Conservation (phyloP, 1,284 basidiomycete species). For the Hemileia vastatrix region DNA sequence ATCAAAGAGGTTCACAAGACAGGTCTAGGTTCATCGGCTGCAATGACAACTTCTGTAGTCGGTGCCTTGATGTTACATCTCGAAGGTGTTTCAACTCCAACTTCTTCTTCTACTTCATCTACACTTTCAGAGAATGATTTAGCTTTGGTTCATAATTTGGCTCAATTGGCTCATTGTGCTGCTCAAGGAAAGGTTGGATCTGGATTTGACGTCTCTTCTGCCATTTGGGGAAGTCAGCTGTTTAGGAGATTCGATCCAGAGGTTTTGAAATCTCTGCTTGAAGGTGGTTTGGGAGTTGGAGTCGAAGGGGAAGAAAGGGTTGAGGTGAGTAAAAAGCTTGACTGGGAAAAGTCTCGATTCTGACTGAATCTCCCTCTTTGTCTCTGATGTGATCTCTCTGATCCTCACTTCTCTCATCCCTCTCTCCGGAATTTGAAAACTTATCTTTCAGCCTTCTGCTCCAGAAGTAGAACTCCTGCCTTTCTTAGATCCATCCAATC, state of each 20-base stretch:
- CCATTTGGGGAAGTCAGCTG: constrained; percentile 85
- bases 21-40: constrained; percentile 88
- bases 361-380: constrained; percentile 2
- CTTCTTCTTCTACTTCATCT: constrained; percentile 48
- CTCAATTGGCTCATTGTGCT: constrained; percentile 87
- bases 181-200: constrained; percentile 96
- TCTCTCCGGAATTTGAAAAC: background rate
- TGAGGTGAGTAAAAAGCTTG: constrained; percentile 9
- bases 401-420: background rate
- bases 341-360: constrained; percentile 9
- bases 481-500: constrained; percentile 32
- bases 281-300: too few relatives aligned
- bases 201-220: constrained; percentile 89
- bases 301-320: constrained; percentile 27
- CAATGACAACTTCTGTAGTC: constrained; percentile 88
- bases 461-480: background rate
- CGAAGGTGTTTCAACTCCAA: constrained; percentile 50
- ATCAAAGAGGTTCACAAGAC: constrained; percentile 88
- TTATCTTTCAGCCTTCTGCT: background rate
- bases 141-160: constrained; percentile 73
- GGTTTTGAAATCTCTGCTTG: constrained; percentile 28
- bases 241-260: constrained; percentile 77
- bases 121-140: constrained; percentile 48
- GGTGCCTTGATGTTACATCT: constrained; percentile 74
- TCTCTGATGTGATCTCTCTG: background rate